Evolutionary conservation across 2,329 filamentous ascomycete genomes (phyloP).

Genomic region (Botrytis sinoallii): DNA sequence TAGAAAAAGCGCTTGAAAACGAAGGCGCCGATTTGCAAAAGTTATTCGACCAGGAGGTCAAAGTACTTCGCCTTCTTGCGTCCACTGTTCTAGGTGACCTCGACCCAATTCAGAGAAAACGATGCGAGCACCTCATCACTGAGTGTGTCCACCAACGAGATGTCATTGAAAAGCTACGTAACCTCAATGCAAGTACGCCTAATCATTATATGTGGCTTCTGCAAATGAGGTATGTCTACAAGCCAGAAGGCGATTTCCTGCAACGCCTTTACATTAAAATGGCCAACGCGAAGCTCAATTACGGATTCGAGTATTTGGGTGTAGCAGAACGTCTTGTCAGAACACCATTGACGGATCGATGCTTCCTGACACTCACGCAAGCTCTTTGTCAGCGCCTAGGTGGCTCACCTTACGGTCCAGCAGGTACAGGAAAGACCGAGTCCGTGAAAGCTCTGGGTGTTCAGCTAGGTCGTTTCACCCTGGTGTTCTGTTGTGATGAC

Average conservation of each 20-base stretch:
- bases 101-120: constrained; percentile 82
- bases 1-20: constrained; percentile 71
- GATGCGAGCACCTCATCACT: constrained; percentile 97
- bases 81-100: constrained; percentile 87
- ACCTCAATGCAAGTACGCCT: constrained; percentile 68
- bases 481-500: constrained; percentile 99
- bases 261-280: constrained; percentile 88
- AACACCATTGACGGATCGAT: constrained; percentile 94
- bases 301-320: constrained; percentile 97
- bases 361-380: constrained; percentile 96
- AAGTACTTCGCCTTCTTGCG: constrained; percentile 80
- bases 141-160: constrained; percentile 98
- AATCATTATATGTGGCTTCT: constrained; percentile 90
- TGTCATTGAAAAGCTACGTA: constrained; percentile 80
- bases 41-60: constrained; percentile 78
- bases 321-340: constrained; percentile 94
- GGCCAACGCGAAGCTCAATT: constrained; percentile 92
- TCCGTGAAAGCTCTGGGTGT: constrained; percentile 97
- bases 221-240: constrained; percentile 95
- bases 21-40: constrained; percentile 67
- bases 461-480: constrained; percentile 92
- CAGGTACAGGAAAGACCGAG: constrained; percentile 97
- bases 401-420: constrained; percentile 94
- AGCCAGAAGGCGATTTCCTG: constrained; percentile 73
- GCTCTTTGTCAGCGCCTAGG: constrained; percentile 91